Base-by-base conservation (phyloP, 2,329 filamentous ascomycete genomes). In the Cadophora gregata region DNA sequence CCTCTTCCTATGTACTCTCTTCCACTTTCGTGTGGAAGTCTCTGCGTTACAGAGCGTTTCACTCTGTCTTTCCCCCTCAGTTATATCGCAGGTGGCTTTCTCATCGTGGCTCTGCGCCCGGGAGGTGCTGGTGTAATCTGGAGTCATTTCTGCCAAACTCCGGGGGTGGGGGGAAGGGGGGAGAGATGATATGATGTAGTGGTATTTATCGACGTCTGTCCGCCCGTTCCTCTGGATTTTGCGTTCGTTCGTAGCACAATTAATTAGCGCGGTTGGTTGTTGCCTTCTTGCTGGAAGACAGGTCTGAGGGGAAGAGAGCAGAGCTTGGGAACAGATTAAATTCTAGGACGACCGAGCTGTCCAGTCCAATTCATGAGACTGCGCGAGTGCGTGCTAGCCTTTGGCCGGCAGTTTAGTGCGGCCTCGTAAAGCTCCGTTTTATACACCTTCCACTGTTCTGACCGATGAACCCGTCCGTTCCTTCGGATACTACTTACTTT, bases 61-160 rank as follows among this genome's bases (percentile, higher is more conserved):
- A 21, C 45, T 48, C 24, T 24, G 45, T 48, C 45, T 48, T 24
- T 48, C n/a, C 6, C 45, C 45, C 45, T 48, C 45, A 24, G n/a
- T 24, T 24, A 48, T 12, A 24, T 12, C n/a, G n/a, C n/a, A n/a
- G n/a, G n/a, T 24, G n/a, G 36, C 14, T 42, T 42, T 24, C n/a
- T 55, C 51, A 33, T 55, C 51, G 16, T 33, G 51, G 27, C 27
- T 55, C 27, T 55, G 51, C 51, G 19, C 51, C 27, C 27, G 27
- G 19, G 51, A 16, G 51, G 16, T 55, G 33, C 51, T n/a, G 27
- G 27, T 33, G 27, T 14, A 31, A 21, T 55, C 51, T 12, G 51
- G 27, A 31, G 51, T n/a, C 29, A 55, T 55, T 33, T 55, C 16
- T 33, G 51, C 27, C n/a, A n/a, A n/a, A n/a, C n/a, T n/a, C n/a